phyloP scores from a whole-genome alignment of 306 rosid genomes.

The Alnus rubra region DNA sequence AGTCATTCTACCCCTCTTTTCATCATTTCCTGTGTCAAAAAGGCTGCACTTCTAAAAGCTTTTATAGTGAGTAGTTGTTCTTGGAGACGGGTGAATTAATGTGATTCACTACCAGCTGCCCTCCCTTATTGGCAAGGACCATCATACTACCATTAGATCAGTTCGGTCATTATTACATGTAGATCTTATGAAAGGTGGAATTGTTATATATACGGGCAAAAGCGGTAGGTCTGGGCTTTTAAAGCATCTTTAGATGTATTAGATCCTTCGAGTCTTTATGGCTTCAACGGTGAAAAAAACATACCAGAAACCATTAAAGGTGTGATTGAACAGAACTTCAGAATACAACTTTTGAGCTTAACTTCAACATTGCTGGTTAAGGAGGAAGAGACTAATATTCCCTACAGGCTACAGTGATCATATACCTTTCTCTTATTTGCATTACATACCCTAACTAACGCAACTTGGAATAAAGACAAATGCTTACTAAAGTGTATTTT shows the following conservation, averaged over 20 bases:
- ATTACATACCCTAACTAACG: neutral
- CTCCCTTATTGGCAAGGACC: neutral
- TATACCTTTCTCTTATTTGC: neutral
- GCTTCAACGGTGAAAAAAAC: neutral
- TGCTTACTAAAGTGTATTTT: neutral
- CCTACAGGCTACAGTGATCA: neutral
- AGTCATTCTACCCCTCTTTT: conserved; percentile 33
- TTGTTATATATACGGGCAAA: neutral
- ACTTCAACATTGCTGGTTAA: neutral
- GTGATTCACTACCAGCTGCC: neutral
- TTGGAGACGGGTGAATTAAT: neutral
- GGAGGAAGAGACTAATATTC: neutral
- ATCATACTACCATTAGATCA: neutral
- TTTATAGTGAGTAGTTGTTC: neutral
- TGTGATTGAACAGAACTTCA: neutral
- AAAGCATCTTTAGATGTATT: neutral
- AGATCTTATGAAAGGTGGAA: neutral
- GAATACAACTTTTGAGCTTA: neutral
- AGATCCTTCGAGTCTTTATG: neutral
- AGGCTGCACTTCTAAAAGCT: neutral
- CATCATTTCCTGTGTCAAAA: conserved; percentile 20
- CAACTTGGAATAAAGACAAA: neutral
- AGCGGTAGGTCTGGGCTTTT: neutral
- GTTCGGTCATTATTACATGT: neutral
- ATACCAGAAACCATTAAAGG: neutral